These are phyloP conservation scores for Euphorbia peplus DNA, from an alignment of 345 rosid species.

Conservation along the genomic window DNA sequence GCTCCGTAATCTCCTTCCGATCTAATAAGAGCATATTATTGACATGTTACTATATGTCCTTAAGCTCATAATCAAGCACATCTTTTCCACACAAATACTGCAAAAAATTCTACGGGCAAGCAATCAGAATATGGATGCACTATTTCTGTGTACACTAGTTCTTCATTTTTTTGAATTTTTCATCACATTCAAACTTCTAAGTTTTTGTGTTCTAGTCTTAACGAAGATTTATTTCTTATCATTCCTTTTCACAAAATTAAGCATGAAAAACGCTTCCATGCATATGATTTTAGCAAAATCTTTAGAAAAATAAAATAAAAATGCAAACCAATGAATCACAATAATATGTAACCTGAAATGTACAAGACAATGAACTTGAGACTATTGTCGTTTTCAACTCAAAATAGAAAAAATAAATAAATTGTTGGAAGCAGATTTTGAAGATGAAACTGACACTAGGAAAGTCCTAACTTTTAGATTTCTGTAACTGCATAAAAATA, in stretches of 20 bases:
- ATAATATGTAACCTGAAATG: neutral
- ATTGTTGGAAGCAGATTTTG: neutral
- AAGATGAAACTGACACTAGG: neutral
- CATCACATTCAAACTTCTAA: neutral
- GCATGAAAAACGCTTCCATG: neutral
- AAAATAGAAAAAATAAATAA: too few relatives aligned
- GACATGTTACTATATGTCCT: neutral
- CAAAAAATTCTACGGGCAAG: neutral
- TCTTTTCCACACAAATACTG: neutral
- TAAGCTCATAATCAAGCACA: neutral
- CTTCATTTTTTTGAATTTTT: neutral
- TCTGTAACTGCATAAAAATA: neutral
- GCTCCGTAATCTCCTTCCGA: conserved; percentile 84
- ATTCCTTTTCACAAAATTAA: neutral
- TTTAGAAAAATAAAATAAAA: neutral
- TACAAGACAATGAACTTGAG: neutral
- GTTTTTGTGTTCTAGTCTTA: neutral
- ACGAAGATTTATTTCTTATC: neutral
- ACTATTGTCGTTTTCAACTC: neutral
- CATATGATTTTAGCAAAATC: neutral
- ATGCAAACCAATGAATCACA: neutral
- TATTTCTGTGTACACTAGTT: neutral
- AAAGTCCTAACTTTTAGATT: neutral
- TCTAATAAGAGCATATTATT: conserved; percentile 29
- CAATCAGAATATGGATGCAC: neutral